Conservation (phyloP, 2,329 filamentous ascomycete genomes). For the Apiospora arundinis region DNA sequence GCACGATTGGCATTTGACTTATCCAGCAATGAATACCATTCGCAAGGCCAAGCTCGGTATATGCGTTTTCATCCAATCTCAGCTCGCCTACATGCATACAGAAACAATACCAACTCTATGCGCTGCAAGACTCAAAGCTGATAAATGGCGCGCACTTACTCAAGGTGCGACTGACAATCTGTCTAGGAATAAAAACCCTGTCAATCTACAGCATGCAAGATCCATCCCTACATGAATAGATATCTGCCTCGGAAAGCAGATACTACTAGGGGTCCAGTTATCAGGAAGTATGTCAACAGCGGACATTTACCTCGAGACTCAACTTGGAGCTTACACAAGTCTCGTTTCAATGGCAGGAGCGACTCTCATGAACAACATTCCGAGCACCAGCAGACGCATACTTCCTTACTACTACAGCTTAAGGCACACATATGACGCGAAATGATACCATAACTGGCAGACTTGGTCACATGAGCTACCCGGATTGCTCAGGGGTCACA, state of each 20-base stretch:
- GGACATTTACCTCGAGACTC: neutral
- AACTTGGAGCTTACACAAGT: neutral
- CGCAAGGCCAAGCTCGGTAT: neutral
- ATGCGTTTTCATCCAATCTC: neutral
- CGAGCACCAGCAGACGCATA: neutral
- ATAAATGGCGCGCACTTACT: neutral
- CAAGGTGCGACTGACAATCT: neutral
- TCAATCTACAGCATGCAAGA: neutral
- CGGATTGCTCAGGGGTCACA: neutral
- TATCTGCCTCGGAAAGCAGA: neutral
- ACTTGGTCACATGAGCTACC: neutral
- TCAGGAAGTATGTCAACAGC: neutral
- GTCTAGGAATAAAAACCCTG: neutral
- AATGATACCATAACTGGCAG: neutral
- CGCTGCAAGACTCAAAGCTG: neutral
- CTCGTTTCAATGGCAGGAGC: neutral
- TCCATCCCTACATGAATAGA: neutral
- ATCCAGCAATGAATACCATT: neutral
- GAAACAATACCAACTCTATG: neutral
- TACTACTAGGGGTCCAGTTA: neutral
- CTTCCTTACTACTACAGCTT: neutral
- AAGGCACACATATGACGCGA: neutral
- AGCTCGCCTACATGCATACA: neutral
- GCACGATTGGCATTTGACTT: constrained; percentile 9
- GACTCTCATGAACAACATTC: neutral